phyloP scores from a whole-genome alignment of 129 eudicot species.

The Tanacetum coccineum region DNA sequence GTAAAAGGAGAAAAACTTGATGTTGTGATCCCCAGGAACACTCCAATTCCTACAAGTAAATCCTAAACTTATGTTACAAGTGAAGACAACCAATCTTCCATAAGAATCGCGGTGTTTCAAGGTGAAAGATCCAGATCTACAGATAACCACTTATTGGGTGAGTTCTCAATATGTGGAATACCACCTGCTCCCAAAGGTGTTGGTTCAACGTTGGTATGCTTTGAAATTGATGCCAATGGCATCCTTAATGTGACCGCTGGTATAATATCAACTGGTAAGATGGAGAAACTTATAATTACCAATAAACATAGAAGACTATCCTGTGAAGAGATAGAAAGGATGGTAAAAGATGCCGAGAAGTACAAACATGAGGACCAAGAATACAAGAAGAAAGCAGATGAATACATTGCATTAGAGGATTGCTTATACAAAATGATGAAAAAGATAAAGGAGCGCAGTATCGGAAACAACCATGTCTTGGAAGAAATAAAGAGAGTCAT shows the following conservation, averaged over 20 bases:
- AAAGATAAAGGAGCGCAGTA: neutral
- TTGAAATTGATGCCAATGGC: constrained; percentile 11
- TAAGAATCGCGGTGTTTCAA: neutral
- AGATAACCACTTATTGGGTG: neutral
- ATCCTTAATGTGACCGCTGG: constrained; percentile 10
- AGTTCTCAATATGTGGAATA: neutral
- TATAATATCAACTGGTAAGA: constrained; percentile 8
- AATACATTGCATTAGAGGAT: constrained; percentile 22
- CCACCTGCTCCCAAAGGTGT: constrained; percentile 21
- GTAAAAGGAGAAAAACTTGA: neutral
- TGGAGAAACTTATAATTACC: neutral
- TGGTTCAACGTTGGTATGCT: neutral
- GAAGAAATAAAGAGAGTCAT: constrained; percentile 7
- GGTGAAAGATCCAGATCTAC: constrained; percentile 5
- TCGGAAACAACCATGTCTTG: neutral
- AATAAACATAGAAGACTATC: constrained; percentile 10
- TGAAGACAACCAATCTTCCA: neutral
- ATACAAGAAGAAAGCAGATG: constrained; percentile 15
- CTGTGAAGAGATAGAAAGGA: constrained; percentile 21
- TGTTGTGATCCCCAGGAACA: constrained; percentile 1
- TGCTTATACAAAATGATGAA: constrained; percentile 15
- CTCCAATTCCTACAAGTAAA: neutral
- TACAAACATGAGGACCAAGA: constrained; percentile 21
- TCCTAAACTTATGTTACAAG: neutral
- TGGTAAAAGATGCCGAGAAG: constrained; percentile 13